Conservation (phyloP, 2,329 filamentous ascomycete genomes). For the Fusarium chlamydosporum region DNA sequence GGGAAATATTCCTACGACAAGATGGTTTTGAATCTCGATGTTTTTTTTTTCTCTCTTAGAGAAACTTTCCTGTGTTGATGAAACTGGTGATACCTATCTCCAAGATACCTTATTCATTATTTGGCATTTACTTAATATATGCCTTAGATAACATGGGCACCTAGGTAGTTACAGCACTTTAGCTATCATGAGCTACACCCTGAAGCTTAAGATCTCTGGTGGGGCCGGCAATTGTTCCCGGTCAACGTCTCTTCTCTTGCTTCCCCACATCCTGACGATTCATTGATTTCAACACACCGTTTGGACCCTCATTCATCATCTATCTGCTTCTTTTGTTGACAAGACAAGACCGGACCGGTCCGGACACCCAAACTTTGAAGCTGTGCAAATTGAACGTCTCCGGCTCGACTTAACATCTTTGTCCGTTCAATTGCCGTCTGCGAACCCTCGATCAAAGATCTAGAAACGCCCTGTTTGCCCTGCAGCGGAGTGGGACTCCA, state of each 20-base stretch:
- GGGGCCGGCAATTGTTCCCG: constrained; percentile 49
- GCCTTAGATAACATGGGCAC: neutral
- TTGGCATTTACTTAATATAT: no score
- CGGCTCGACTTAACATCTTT: constrained; percentile 15
- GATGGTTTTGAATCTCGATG: neutral
- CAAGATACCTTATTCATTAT: neutral
- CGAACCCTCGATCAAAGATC: constrained; percentile 40
- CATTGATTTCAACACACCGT: neutral
- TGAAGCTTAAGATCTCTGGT: constrained; percentile 7
- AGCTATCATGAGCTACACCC: constrained; percentile 5
- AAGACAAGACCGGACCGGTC: constrained; percentile 33
- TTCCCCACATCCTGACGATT: constrained; percentile 20
- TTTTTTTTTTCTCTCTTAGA: neutral
- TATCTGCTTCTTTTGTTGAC: constrained; percentile 13
- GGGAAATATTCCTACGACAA: no score
- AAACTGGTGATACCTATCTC: no score
- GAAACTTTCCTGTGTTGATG: no score
- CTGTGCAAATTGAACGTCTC: constrained; percentile 1
- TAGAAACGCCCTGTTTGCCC: constrained; percentile 13
- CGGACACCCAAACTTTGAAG: constrained; percentile 8
- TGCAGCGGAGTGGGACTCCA: constrained; percentile 27
- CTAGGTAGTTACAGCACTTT: neutral
- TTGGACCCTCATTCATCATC: neutral
- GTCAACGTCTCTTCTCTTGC: constrained; percentile 36
- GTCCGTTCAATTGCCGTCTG: constrained; percentile 36